Evolutionary conservation across 176 grass and related monocot species (phyloP).

Genomic region (Secale cereale): DNA sequence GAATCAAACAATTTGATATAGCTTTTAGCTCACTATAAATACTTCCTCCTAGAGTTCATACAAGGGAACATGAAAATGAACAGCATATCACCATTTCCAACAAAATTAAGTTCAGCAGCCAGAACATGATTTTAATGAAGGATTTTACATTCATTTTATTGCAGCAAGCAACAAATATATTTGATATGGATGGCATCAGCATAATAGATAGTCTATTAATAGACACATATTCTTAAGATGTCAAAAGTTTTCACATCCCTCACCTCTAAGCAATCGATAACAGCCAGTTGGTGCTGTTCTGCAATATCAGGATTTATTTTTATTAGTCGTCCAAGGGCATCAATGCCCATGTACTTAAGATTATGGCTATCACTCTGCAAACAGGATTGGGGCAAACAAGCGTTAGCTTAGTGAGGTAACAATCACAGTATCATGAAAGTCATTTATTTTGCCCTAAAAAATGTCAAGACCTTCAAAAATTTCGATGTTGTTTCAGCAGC

Average conservation of each 20-base stretch:
- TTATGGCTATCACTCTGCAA: constrained; percentile 97
- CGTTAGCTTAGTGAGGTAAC: constrained; percentile 12
- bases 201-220: background rate
- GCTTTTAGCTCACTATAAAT: background rate
- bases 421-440: background rate
- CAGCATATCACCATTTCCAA: background rate
- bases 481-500: constrained; percentile 96
- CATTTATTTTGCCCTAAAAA: background rate
- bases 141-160: constrained; percentile 4
- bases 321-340: constrained; percentile 91
- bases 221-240: background rate
- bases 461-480: constrained; percentile 79
- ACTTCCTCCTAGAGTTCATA: background rate
- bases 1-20: background rate
- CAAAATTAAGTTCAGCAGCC: constrained; percentile 2
- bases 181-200: background rate
- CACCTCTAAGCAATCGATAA: constrained; percentile 99
- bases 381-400: background rate
- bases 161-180: background rate
- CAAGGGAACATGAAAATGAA: background rate
- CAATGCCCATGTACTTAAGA: constrained; percentile 99
- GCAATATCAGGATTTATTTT: constrained; percentile 99
- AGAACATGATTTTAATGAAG: constrained; percentile 10
- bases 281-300: constrained; percentile 95
- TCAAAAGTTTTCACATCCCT: constrained; percentile 1